Evolutionary conservation across 2,329 filamentous ascomycete species (phyloP).

Genomic region (Zelopaecilomyces penicillatus): DNA sequence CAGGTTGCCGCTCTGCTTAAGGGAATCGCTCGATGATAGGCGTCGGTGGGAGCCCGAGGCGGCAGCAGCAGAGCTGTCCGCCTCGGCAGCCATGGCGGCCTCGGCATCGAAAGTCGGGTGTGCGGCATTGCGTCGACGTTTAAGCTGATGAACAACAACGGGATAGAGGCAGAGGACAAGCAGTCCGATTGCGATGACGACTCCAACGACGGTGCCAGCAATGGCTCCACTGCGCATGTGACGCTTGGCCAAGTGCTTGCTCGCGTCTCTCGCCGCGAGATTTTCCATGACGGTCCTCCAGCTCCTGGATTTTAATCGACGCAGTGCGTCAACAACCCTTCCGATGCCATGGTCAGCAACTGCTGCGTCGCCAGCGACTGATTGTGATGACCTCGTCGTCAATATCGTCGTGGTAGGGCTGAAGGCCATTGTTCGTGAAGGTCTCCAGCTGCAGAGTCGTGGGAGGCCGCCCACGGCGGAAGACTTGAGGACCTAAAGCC

Average conservation of each 20-base stretch:
- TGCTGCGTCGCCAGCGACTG: no score
- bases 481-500: background rate
- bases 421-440: conserved; percentile 5
- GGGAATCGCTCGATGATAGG: conserved; percentile 29
- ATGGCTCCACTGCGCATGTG: conserved; percentile 26
- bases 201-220: conserved; percentile 30
- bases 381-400: background rate
- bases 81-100: conserved; percentile 16
- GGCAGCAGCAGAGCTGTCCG: conserved; percentile 7
- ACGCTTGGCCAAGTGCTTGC: conserved; percentile 15
- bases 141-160: conserved; percentile 26
- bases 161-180: conserved; percentile 32
- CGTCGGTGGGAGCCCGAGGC: conserved; percentile 19
- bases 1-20: conserved; percentile 22
- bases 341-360: conserved; percentile 3
- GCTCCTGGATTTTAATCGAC: background rate
- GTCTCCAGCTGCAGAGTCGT: conserved; percentile 1
- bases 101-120: conserved; percentile 21
- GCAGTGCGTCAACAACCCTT: conserved; percentile 12
- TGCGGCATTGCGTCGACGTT: conserved; percentile 16
- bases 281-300: background rate
- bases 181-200: conserved; percentile 24
- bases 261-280: background rate
- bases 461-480: conserved; percentile 9
- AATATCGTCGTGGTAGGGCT: background rate